These are phyloP conservation scores for Amphichorda felina DNA, from an alignment of 2,329 filamentous ascomycete genomes.

Conservation along the genomic window DNA sequence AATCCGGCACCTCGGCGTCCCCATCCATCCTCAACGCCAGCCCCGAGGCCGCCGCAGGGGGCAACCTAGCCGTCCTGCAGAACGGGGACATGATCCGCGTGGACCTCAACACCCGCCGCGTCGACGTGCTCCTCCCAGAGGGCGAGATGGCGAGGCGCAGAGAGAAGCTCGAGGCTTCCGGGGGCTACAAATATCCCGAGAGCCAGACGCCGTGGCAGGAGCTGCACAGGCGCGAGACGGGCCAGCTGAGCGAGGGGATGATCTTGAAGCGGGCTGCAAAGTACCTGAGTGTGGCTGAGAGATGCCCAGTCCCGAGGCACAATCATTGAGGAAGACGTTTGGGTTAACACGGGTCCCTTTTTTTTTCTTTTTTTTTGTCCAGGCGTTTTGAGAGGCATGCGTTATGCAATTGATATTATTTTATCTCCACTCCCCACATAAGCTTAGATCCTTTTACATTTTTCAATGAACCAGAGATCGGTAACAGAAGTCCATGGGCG, in stretches of 20 bases:
- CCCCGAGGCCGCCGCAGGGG: conserved; percentile 40
- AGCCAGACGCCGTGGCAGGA: conserved; percentile 39
- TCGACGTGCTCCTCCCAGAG: conserved; percentile 31
- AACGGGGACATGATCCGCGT: conserved; percentile 38
- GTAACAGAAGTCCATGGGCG: no score
- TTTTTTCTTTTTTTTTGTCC: no score
- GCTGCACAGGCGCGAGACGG: conserved; percentile 31
- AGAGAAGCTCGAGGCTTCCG: conserved; percentile 19
- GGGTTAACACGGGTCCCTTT: no score
- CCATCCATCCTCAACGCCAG: conserved; percentile 44
- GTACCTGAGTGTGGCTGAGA: conserved; percentile 33
- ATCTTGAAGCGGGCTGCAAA: conserved; percentile 30
- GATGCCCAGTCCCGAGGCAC: conserved; percentile 22
- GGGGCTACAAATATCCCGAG: conserved; percentile 23
- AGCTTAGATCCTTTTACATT: no score
- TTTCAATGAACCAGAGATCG: no score
- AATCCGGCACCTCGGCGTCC: conserved; percentile 41
- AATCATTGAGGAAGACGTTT: conserved; percentile 25
- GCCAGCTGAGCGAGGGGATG: conserved; percentile 32
- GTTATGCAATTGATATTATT: no score
- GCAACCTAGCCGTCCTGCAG: conserved; percentile 35
- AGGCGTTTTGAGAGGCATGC: no score
- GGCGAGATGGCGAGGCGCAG: conserved; percentile 27
- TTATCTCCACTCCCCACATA: no score
- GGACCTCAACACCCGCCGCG: conserved; percentile 33